Base-by-base conservation (phyloP, 371 early-diverging fungal genomes). In the Umbelopsis sp. region DNA sequence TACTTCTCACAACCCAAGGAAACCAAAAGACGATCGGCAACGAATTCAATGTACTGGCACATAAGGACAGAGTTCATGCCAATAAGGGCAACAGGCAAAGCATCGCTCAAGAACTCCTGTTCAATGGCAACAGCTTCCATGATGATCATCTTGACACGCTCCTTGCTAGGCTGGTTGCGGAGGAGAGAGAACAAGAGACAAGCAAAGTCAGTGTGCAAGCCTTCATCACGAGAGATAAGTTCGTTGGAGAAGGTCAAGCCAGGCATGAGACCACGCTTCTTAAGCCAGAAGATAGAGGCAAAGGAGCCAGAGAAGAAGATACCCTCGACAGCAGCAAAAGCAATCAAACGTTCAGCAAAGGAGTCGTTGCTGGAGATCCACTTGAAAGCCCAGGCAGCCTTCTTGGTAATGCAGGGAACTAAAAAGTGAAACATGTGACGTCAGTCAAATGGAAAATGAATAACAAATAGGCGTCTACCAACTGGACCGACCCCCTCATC, bases 291-390 rank as follows among this genome's bases (percentile, higher is more conserved):
- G 87, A 99, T 99, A 48, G 99, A 89, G 3, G 99, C 99, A 82
- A 99, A 98, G 22, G 99, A 91, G 10, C 99, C 99, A 63, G 97
- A 97, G 86, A 99, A 99, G 91, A 99, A 99, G 78, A 99, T 99
- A 65, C 99, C 99, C 80, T 99, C 99, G 24, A 99, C 99, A 50
- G 98, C 99, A 57, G 99, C 99, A 87, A 99, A 99, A 63, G 99
- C 99, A 41, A 99, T 93, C 25, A 99, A 85, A 69, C 99, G 92
- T 72, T 95, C 96, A 65, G 94, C 96, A 88, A 99, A 99, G 51
- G 93, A 86, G n/a, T 91, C 82, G 64, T 89, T 86, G 81, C 94
- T 94, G 3, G 87, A 84, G 78, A 99, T 99, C 99, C 99, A 99
- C 46, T 89, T 87, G 77, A 98, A 83, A 4, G 99, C 99, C 99